Evolutionary conservation across 2,329 filamentous ascomycete species (phyloP).

Genomic region (Colletotrichum limetticola): DNA sequence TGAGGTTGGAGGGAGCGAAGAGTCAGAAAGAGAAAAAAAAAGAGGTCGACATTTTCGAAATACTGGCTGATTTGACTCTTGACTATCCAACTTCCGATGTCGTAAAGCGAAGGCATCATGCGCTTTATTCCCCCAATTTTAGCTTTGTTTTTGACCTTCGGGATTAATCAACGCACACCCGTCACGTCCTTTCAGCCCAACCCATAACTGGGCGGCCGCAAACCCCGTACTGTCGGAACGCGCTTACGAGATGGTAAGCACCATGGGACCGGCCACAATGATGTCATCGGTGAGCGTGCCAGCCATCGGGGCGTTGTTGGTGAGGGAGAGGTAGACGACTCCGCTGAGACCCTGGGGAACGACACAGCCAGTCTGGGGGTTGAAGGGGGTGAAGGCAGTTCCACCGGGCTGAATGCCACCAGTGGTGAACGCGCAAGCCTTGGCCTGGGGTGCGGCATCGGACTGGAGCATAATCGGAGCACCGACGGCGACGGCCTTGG

Average conservation of each 20-base stretch:
- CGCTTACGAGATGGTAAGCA: constrained; percentile 62
- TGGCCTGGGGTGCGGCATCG: constrained; percentile 60
- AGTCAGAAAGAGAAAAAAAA: constrained; percentile 31
- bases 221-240: not conserved
- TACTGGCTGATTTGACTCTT: constrained; percentile 26
- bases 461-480: constrained; percentile 60
- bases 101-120: constrained; percentile 24
- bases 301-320: constrained; percentile 60
- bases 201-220: not conserved
- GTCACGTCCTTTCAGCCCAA: constrained; percentile 17
- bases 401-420: constrained; percentile 66
- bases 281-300: constrained; percentile 69
- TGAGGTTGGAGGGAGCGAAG: constrained; percentile 25
- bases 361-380: constrained; percentile 63
- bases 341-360: constrained; percentile 72
- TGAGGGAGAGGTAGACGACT: constrained; percentile 74
- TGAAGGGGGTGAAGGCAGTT: constrained; percentile 69
- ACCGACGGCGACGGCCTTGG: constrained; percentile 54
- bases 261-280: constrained; percentile 73
- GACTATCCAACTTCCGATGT: constrained; percentile 27
- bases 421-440: constrained; percentile 75
- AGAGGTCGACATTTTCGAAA: constrained; percentile 33
- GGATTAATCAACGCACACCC: constrained; percentile 30
- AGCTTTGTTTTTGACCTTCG: constrained; percentile 13
- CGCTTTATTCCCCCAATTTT: constrained; percentile 6